Percentiles rank a stretch among this genome's conserved stretches.
Conservation (phyloP, 2,329 filamentous ascomycete species). For the Hawksworthiomyces lignivorus region DNA sequence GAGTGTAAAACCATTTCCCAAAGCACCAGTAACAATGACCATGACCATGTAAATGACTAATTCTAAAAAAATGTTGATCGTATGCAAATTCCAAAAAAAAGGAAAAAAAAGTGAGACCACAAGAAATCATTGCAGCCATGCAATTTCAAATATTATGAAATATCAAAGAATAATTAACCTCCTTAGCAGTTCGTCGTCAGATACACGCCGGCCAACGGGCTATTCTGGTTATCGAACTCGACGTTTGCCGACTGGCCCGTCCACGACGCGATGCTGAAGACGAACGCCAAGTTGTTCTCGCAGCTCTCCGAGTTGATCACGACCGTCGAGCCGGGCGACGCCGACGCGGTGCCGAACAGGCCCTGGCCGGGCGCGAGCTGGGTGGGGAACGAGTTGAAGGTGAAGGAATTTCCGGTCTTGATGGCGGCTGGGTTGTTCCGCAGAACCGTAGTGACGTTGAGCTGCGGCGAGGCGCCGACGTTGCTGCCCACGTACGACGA, state of each 20-base stretch:
- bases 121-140: no score
- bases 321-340: slow-evolving; percentile 3
- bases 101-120: not conserved
- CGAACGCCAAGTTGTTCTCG: slow-evolving; percentile 7
- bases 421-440: slow-evolving; percentile 4
- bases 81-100: no score
- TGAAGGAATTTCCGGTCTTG: slow-evolving; percentile 6
- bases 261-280: slow-evolving; percentile 8
- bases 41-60: no score
- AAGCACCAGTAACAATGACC: no score
- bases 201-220: slow-evolving; percentile 8
- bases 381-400: slow-evolving; percentile 1
- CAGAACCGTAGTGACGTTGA: slow-evolving; percentile 10
- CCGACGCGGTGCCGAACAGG: slow-evolving; percentile 7
- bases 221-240: not conserved
- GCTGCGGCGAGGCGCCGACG: not conserved
- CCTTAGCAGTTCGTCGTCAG: slow-evolving; percentile 10
- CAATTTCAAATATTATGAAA: not conserved
- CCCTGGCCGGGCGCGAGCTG: slow-evolving; percentile 5
- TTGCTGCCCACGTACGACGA: not conserved
- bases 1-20: no score
- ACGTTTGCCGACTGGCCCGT: slow-evolving; percentile 6
- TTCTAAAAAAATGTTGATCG: no score
- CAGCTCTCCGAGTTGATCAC: slow-evolving; percentile 9
- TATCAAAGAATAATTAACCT: not conserved